phyloP scores from a whole-genome alignment of 805 yeast species.

The Saturnispora sekii region DNA sequence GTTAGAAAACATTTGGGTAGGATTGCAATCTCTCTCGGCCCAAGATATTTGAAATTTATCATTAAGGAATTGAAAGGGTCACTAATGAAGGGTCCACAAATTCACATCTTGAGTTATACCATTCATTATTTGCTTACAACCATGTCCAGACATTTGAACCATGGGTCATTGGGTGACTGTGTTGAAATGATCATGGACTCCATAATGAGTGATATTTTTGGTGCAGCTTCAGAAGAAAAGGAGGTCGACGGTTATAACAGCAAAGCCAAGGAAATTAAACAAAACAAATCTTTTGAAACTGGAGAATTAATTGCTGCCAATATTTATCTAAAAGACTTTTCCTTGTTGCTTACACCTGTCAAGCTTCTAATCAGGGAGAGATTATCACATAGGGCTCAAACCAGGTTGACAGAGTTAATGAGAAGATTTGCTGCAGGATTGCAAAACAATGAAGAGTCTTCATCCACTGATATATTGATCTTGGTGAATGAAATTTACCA shows the following conservation, averaged over 20 bases:
- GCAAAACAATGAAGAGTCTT: conserved; percentile 53
- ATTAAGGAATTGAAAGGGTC: conserved; percentile 72
- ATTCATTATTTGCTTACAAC: conserved; percentile 62
- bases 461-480: conserved; percentile 48
- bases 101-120: conserved; percentile 85
- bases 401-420: conserved; percentile 68
- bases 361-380: conserved; percentile 53
- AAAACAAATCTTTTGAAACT: conserved; percentile 79
- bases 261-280: conserved; percentile 83
- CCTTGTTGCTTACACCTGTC: conserved; percentile 56
- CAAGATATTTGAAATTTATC: conserved; percentile 63
- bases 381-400: conserved; percentile 57
- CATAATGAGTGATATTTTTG: conserved; percentile 88
- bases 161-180: conserved; percentile 67
- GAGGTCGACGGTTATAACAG: conserved; percentile 87
- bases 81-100: conserved; percentile 79
- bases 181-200: conserved; percentile 53
- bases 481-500: conserved; percentile 66
- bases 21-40: conserved; percentile 57
- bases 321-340: conserved; percentile 49
- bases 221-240: conserved; percentile 86
- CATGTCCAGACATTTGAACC: conserved; percentile 32
- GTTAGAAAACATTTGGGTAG: conserved; percentile 66
- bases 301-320: conserved; percentile 67
- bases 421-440: conserved; percentile 75